These are phyloP conservation scores for Isatis tinctoria DNA, from an alignment of 345 rosid genomes.

Conservation along the genomic window DNA sequence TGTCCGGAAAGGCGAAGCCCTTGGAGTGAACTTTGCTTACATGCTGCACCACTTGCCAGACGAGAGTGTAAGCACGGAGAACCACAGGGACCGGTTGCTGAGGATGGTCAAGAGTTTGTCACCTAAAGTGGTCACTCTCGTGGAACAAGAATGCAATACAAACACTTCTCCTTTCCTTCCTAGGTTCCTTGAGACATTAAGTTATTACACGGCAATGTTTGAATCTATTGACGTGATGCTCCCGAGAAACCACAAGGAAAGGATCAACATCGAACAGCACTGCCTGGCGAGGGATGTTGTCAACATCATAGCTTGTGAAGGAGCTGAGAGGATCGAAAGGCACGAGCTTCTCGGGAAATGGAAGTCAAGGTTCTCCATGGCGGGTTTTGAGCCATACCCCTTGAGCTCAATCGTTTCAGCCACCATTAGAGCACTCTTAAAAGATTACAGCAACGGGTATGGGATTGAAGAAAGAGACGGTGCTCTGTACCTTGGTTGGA, in stretches of 20 bases:
- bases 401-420: conserved; percentile 72
- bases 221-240: conserved; percentile 83
- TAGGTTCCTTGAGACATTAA: conserved; percentile 67
- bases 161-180: conserved; percentile 84
- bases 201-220: conserved; percentile 80
- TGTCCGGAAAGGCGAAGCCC: conserved; percentile 56
- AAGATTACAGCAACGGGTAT: conserved; percentile 53
- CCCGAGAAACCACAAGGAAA: conserved; percentile 64
- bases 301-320: conserved; percentile 89
- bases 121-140: conserved; percentile 87
- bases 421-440: conserved; percentile 43
- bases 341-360: conserved; percentile 87
- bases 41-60: conserved; percentile 84
- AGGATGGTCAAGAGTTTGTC: conserved; percentile 67
- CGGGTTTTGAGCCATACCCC: conserved; percentile 72
- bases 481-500: conserved; percentile 85
- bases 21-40: conserved; percentile 84
- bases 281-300: conserved; percentile 86
- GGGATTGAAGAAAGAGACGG: conserved; percentile 77
- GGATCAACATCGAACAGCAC: conserved; percentile 86
- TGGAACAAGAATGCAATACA: conserved; percentile 89
- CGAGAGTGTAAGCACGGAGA: conserved; percentile 80
- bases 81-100: conserved; percentile 66
- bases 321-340: conserved; percentile 75
- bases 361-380: conserved; percentile 72